Conservation (phyloP, 495 filamentous ascomycete species). For the Platismatia glauca region DNA sequence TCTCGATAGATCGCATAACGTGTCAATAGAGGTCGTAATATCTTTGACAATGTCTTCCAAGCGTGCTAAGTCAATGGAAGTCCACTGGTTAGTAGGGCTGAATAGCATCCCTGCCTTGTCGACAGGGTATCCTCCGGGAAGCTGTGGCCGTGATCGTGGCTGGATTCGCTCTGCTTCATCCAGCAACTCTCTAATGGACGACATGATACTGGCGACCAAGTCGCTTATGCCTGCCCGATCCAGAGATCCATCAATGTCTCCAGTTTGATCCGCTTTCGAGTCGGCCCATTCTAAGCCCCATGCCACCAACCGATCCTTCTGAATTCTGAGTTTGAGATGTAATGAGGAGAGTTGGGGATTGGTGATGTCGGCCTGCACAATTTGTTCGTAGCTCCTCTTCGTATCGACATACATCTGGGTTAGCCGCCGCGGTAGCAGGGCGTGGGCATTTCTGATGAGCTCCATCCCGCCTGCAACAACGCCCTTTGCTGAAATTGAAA, state of each 20-base stretch:
- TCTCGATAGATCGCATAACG: conserved; percentile 74
- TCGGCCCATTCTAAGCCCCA: conserved; percentile 94
- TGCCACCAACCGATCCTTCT: conserved; percentile 58
- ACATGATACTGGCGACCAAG: conserved; percentile 80
- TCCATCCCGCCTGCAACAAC: conserved; percentile 32
- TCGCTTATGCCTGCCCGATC: conserved; percentile 78
- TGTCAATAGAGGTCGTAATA: conserved; percentile 78
- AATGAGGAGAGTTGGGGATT: conserved; percentile 47
- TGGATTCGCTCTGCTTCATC: conserved; percentile 78
- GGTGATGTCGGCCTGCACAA: conserved; percentile 49
- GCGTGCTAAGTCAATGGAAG: conserved; percentile 41
- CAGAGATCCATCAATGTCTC: conserved; percentile 77
- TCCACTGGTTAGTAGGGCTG: conserved; percentile 34
- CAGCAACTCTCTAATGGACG: conserved; percentile 76
- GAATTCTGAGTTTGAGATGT: conserved; percentile 49
- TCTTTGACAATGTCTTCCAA: conserved; percentile 59
- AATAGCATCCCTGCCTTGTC: conserved; percentile 27
- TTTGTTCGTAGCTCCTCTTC: conserved; percentile 74
- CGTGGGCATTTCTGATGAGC: conserved; percentile 35
- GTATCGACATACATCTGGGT: conserved; percentile 89
- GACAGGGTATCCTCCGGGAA: conserved; percentile 21
- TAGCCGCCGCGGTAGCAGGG: conserved; percentile 57
- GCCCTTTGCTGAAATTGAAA: background rate
- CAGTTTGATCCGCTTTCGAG: conserved; percentile 52
- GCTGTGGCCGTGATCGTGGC: conserved; percentile 25